Conservation (phyloP, 2,329 filamentous ascomycete genomes). For the Pseudocercospora crystallina region DNA sequence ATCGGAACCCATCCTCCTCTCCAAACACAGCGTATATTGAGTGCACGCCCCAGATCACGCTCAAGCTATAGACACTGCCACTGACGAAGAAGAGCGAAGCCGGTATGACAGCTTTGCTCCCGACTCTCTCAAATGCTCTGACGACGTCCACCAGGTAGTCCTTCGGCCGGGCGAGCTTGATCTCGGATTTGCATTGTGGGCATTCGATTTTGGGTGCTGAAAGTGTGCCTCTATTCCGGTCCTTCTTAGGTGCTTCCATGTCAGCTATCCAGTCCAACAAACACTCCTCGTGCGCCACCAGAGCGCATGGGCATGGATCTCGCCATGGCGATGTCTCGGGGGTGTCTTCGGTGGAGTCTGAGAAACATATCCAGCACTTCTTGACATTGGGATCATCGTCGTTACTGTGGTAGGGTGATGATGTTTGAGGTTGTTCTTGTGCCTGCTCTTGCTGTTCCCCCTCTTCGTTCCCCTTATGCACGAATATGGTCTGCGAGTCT, state of each 20-base stretch:
- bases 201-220: conserved; percentile 67
- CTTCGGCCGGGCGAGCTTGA: conserved; percentile 71
- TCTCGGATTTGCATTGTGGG: conserved; percentile 84
- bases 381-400: conserved; percentile 41
- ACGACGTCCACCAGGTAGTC: conserved; percentile 70
- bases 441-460: conserved; percentile 6
- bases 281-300: conserved; percentile 87
- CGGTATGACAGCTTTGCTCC: conserved; percentile 63
- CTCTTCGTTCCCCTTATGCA: conserved; percentile 36
- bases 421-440: conserved; percentile 6
- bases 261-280: conserved; percentile 93
- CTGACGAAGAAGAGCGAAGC: conserved; percentile 42
- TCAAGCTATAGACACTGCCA: conserved; percentile 51
- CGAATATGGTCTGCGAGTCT: conserved; percentile 48
- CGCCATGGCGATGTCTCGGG: conserved; percentile 69
- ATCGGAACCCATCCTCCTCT: conserved; percentile 56
- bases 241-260: conserved; percentile 64
- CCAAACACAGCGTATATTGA: conserved; percentile 68
- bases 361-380: conserved; percentile 71
- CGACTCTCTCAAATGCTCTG: conserved; percentile 58
- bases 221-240: conserved; percentile 48
- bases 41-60: conserved; percentile 55
- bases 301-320: conserved; percentile 83
- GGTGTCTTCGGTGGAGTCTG: conserved; percentile 64
- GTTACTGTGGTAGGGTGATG: conserved; percentile 19